Conservation (phyloP, 805 yeast species). For the Barnettozyma pratensis region DNA sequence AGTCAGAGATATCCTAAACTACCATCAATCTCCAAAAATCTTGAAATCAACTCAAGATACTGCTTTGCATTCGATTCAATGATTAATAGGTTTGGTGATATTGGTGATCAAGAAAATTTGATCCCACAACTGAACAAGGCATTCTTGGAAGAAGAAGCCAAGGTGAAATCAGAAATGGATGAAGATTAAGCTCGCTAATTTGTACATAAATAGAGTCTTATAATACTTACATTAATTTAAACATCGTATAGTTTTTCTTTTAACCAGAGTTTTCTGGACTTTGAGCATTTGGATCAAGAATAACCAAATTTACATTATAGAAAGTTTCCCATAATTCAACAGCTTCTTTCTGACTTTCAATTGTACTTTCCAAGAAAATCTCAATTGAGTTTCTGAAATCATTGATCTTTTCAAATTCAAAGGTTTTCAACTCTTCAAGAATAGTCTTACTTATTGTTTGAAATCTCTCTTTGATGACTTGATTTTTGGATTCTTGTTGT, state of each 20-base stretch:
- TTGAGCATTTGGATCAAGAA: background rate
- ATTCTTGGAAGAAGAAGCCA: slow-evolving; percentile 26
- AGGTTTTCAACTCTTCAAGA: slow-evolving; percentile 56
- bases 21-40: slow-evolving; percentile 32
- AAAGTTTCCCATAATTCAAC: slow-evolving; percentile 88
- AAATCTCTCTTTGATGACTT: slow-evolving; percentile 52
- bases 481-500: slow-evolving; percentile 47
- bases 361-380: slow-evolving; percentile 81
- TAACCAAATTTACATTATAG: slow-evolving; percentile 46
- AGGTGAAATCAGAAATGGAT: slow-evolving; percentile 14
- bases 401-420: slow-evolving; percentile 69
- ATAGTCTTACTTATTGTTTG: slow-evolving; percentile 61
- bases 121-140: slow-evolving; percentile 27
- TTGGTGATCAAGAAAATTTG: slow-evolving; percentile 32
- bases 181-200: slow-evolving; percentile 1
- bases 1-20: slow-evolving; percentile 79
- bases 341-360: slow-evolving; percentile 89
- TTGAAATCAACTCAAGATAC: slow-evolving; percentile 28
- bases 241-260: background rate
- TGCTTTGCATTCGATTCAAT: slow-evolving; percentile 66
- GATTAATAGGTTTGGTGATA: slow-evolving; percentile 41
- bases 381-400: slow-evolving; percentile 90
- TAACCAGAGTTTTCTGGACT: background rate
- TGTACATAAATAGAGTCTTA: background rate
- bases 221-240: background rate